These are phyloP conservation scores for Lophiotrema nucula DNA, from an alignment of 495 filamentous ascomycete species.

Conservation along the genomic window DNA sequence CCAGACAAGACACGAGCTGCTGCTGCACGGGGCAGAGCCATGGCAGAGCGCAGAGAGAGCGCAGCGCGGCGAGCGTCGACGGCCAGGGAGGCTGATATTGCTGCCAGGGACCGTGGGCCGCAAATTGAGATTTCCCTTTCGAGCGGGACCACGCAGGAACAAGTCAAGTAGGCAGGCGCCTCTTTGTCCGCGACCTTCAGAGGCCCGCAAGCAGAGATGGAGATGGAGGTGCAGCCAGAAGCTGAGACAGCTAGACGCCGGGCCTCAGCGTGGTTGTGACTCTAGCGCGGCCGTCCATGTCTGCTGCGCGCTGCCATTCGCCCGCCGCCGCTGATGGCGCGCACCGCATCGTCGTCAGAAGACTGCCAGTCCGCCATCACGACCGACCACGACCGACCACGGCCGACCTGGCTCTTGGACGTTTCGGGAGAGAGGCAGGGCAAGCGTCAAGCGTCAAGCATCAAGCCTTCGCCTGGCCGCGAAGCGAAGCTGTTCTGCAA, in stretches of 20 bases:
- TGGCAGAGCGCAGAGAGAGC: too few species aligned
- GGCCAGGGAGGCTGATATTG: neutral
- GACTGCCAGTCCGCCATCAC: neutral
- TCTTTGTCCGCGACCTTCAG: neutral
- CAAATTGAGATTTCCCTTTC: neutral
- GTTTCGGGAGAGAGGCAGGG: constrained; percentile 9
- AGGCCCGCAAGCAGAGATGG: neutral
- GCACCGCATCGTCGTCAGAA: neutral
- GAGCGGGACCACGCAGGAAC: neutral
- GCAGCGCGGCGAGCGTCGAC: too few species aligned
- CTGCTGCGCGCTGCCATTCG: neutral
- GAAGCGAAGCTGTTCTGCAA: constrained; percentile 10
- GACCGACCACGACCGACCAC: neutral
- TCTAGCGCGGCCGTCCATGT: neutral
- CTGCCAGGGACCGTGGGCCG: too few species aligned
- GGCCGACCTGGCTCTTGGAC: neutral
- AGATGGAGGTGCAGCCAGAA: neutral
- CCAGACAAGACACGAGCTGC: too few species aligned
- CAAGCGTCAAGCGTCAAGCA: too few species aligned
- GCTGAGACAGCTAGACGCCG: neutral
- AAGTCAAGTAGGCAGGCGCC: neutral
- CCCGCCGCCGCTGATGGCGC: neutral
- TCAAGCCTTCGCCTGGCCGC: constrained; percentile 13
- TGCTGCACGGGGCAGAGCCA: too few species aligned
- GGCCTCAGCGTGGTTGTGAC: neutral